phyloP scores from a whole-genome alignment of 768 basidiomycete genomes.

The Russula olivacea region DNA sequence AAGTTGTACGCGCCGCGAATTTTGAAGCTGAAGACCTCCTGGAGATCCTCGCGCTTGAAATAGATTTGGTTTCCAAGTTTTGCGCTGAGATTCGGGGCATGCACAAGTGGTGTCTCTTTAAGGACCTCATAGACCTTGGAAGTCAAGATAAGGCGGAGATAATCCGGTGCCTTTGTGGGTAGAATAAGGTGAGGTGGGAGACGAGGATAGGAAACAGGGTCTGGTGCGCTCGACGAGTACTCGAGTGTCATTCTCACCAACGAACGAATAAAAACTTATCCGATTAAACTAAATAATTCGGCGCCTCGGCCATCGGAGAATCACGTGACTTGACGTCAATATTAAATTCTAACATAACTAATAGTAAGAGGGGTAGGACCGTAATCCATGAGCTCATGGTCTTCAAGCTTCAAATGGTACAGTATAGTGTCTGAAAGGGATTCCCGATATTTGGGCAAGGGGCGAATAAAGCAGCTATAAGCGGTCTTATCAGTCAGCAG shows the following conservation, averaged over 20 bases:
- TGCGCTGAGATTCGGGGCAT: constrained; percentile 78
- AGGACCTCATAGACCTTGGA: constrained; percentile 87
- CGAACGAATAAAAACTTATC: not conserved
- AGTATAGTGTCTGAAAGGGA: not conserved
- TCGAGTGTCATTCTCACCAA: constrained; percentile 46
- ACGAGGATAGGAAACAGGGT: constrained; percentile 59
- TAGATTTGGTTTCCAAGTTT: constrained; percentile 90
- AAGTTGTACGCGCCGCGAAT: constrained; percentile 98
- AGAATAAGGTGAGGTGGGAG: constrained; percentile 61
- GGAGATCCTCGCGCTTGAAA: constrained; percentile 95
- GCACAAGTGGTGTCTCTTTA: constrained; percentile 84
- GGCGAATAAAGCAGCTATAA: not conserved
- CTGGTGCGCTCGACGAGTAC: constrained; percentile 62
- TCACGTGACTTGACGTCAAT: constrained; percentile 21
- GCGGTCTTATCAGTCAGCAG: not conserved
- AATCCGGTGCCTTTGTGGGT: constrained; percentile 69
- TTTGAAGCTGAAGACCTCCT: constrained; percentile 98
- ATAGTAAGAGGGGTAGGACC: too few relatives aligned
- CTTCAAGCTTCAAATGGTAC: not conserved
- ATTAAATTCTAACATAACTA: not conserved
- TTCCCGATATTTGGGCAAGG: not conserved
- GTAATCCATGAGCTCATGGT: too few relatives aligned
- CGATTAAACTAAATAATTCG: not conserved
- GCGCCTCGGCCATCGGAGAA: not conserved
- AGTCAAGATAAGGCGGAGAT: constrained; percentile 82